These are phyloP conservation scores for Colletotrichum tropicale DNA, from an alignment of 2,329 filamentous ascomycete genomes.

Conservation along the genomic window DNA sequence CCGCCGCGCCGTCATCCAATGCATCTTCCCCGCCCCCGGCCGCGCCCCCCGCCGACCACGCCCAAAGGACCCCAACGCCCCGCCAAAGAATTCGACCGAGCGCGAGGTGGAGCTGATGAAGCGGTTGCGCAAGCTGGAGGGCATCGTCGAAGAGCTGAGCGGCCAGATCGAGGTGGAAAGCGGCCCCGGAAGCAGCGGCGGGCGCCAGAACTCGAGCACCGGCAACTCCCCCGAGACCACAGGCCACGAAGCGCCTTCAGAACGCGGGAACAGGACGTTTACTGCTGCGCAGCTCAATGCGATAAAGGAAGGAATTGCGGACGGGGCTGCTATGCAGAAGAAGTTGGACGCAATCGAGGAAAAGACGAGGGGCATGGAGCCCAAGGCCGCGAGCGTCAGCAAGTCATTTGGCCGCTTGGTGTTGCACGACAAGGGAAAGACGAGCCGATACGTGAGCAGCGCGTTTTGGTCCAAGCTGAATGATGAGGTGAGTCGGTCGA, in stretches of 20 bases:
- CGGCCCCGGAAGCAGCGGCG: conserved; percentile 16
- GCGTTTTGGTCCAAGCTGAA: conserved; percentile 79
- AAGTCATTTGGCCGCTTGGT: conserved; percentile 71
- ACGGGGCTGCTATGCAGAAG: neutral
- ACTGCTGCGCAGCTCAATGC: neutral
- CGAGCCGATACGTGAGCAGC: conserved; percentile 76
- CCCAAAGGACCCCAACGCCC: conserved; percentile 67
- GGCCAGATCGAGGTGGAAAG: conserved; percentile 64
- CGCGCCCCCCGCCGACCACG: conserved; percentile 72
- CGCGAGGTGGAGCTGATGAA: conserved; percentile 74
- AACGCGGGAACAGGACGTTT: conserved; percentile 3
- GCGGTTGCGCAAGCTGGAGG: conserved; percentile 73
- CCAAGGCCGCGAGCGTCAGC: conserved; percentile 34
- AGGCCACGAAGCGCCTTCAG: conserved; percentile 17
- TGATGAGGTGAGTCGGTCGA: conserved; percentile 62
- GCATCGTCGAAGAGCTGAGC: conserved; percentile 74
- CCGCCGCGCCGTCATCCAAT: conserved; percentile 71
- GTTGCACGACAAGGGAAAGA: conserved; percentile 70
- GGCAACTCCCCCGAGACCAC: conserved; percentile 33
- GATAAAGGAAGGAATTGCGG: neutral
- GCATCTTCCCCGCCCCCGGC: conserved; percentile 76
- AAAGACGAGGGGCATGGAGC: conserved; percentile 11
- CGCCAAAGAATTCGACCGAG: conserved; percentile 62
- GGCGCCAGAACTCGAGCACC: conserved; percentile 25
- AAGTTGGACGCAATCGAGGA: conserved; percentile 21